Conservation (phyloP, 495 filamentous ascomycete genomes). For the Parmelia sp. region DNA sequence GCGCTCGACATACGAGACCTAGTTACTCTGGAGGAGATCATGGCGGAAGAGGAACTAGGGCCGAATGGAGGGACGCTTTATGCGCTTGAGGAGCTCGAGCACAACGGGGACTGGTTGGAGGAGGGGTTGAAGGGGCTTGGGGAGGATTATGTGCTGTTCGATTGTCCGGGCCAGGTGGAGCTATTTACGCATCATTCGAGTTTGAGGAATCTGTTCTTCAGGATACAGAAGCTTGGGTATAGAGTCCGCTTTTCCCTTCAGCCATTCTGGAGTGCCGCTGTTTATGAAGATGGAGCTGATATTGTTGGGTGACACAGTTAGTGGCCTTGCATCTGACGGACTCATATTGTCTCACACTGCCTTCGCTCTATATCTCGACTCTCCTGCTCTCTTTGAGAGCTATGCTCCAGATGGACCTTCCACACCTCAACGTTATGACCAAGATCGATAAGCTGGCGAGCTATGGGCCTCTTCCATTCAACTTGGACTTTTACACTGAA, state of each 20-base stretch:
- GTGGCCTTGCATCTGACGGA: slow-evolving; percentile 88
- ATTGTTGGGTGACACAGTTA: slow-evolving; percentile 47
- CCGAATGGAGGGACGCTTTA: slow-evolving; percentile 91
- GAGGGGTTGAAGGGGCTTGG: slow-evolving; percentile 66
- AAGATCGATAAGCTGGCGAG: slow-evolving; percentile 88
- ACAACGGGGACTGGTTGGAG: slow-evolving; percentile 87
- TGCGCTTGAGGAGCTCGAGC: slow-evolving; percentile 89
- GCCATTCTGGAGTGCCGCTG: slow-evolving; percentile 5
- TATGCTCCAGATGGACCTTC: slow-evolving; percentile 96
- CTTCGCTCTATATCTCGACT: slow-evolving; percentile 90
- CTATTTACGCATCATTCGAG: slow-evolving; percentile 91
- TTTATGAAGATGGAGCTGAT: slow-evolving; percentile 21
- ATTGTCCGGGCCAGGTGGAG: slow-evolving; percentile 95
- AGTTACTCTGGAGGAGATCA: slow-evolving; percentile 85
- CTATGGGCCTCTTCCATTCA: slow-evolving; percentile 82
- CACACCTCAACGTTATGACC: slow-evolving; percentile 89
- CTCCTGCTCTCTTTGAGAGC: slow-evolving; percentile 85
- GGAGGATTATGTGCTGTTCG: slow-evolving; percentile 91
- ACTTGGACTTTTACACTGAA: slow-evolving; percentile 93
- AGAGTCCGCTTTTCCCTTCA: slow-evolving; percentile 55
- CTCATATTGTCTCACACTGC: slow-evolving; percentile 82
- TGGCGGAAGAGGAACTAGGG: slow-evolving; percentile 84
- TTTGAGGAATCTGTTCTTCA: slow-evolving; percentile 82
- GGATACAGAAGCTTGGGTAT: slow-evolving; percentile 84
- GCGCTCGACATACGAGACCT: slow-evolving; percentile 87